A percentile compares a stretch with the other conserved stretches of the same genome.
These are phyloP conservation scores for Ophiostoma perfectum DNA, from an alignment of 2,329 filamentous ascomycete species.

Conservation along the genomic window DNA sequence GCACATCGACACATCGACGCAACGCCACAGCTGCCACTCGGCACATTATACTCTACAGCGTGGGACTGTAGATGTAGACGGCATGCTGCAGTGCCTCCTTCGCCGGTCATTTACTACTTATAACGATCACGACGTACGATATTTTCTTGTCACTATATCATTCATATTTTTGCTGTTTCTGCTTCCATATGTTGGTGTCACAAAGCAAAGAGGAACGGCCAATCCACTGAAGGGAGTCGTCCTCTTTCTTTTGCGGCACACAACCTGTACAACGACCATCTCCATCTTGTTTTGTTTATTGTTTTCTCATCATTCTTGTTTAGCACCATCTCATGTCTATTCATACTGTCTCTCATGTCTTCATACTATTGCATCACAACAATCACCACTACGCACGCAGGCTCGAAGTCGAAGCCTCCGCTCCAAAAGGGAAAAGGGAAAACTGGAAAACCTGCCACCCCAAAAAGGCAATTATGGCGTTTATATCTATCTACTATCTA, in stretches of 20 bases:
- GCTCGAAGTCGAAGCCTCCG: neutral
- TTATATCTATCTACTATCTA: slow-evolving; percentile 15
- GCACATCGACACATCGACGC: slow-evolving; percentile 5
- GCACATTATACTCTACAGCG: neutral
- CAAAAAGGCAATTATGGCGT: slow-evolving; percentile 17
- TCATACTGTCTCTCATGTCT: slow-evolving; percentile 1
- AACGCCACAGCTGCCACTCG: neutral
- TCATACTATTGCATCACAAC: neutral
- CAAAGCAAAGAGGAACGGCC: neutral
- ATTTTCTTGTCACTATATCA: neutral
- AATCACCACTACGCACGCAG: slow-evolving; percentile 14
- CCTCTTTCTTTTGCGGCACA: neutral
- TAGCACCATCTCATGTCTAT: neutral
- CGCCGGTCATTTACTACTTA: neutral
- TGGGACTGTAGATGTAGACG: too few species aligned
- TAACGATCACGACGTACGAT: slow-evolving; percentile 13
- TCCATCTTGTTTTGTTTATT: slow-evolving; percentile 17
- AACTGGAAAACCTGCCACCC: neutral
- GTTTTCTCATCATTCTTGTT: neutral
- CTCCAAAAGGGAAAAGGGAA: slow-evolving; percentile 4
- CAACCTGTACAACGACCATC: slow-evolving; percentile 23
- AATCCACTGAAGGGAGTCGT: slow-evolving; percentile 13
- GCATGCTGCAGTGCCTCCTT: neutral
- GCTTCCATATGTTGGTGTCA: slow-evolving; percentile 6
- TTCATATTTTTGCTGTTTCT: neutral